Base-by-base conservation (phyloP, 2,329 filamentous ascomycete species). In the Capronia americana region DNA sequence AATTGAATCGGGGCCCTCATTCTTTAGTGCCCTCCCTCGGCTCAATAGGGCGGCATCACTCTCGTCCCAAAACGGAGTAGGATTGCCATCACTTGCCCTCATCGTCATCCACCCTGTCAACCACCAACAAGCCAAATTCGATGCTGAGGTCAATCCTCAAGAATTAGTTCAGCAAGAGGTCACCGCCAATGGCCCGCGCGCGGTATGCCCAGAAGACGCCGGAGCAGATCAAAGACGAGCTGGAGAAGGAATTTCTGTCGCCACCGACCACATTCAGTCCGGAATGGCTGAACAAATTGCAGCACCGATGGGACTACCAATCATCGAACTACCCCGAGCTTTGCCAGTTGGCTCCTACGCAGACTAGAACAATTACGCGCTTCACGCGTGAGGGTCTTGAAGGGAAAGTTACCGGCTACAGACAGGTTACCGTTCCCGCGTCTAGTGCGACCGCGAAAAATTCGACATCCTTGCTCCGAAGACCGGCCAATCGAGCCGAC, bases 381-480 rank as follows among this genome's bases (percentile, higher is more conserved):
- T 99, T 99, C 77, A 90, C 89, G 53, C 87, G 95, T 63, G 92
- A 97, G 79, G 95, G 95, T 5, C 85, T 98, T 14, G 93, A 98
- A 79, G 95, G 95, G 24, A 87, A 90, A 60, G 94, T 99, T 26
- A 96, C 92, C 8, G 93, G 93, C 58, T 98, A 99, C 79, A 91
- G 90, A 75, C 95, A 97, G 77, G 92, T 98, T 58, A 97, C 95
- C 0, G 88, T 98, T 8, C 92, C 94, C 4, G 92, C 92, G 38
- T 91, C 89, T 74, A 96, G 91, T 73, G 92, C 91, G 17, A 97
- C 92, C 17, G 94, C 93, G 56, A 99, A 97, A 80, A 97, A 96
- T 75, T 97, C 93, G 2, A 98, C 93, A 0, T 97, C 93, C 4
- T 83, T 97, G 48, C 82, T 91, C 17, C 87, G 95, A 54, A 96